Base-by-base conservation (phyloP, 352 stramenopile species). In the Vaucheria bursata region DNA sequence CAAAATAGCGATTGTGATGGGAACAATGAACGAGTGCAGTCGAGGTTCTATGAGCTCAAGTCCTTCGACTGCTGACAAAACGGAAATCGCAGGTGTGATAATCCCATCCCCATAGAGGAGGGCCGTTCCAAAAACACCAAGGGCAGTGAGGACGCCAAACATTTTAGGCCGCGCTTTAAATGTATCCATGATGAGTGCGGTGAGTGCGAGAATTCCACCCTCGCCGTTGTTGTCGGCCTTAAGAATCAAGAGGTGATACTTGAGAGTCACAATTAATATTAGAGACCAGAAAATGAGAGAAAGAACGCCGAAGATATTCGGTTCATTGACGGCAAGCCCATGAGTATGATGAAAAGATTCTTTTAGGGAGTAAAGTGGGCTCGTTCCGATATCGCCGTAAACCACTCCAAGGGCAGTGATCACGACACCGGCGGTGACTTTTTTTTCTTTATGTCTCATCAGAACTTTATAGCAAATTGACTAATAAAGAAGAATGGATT, bases 271-370 rank as follows among this genome's bases (percentile, higher is more conserved):
- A 25, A 59, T 59, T 18, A 59, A 18, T 18, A 59, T 59, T 25
- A 59, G 25, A 59, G 45, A 59, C 45, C 45, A 59, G 25, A 59
- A 59, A 59, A 59, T 59, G 45, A 59, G 45, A 18, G 45, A 59
- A 18, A 59, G 45, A 59, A 59, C 25, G 45, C 45, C 45, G 25
- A 18, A 59, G 45, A 59, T 25, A 25, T 59, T 59, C 45, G 45
- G 18, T 25, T 18, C 45, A 25, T 59, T 59, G 45, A 25, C 45
- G 12, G 45, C 45, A 18, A 59, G 45, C 18, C 25, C 45, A 59
- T 59, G 45, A 25, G 45, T 25, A 18, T 59, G 45, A 25, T 59
- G 45, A 59, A 59, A 59, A 59, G 45, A 59, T 59, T 59, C 45
- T 59, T 59, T 59, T 18, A 59, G 25, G 45, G 45, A 18, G 25